Evolutionary conservation across 768 basidiomycete genomes (phyloP), one percentile per base, ranked within the genome.

Genomic region (Lactarius indigo): DNA sequence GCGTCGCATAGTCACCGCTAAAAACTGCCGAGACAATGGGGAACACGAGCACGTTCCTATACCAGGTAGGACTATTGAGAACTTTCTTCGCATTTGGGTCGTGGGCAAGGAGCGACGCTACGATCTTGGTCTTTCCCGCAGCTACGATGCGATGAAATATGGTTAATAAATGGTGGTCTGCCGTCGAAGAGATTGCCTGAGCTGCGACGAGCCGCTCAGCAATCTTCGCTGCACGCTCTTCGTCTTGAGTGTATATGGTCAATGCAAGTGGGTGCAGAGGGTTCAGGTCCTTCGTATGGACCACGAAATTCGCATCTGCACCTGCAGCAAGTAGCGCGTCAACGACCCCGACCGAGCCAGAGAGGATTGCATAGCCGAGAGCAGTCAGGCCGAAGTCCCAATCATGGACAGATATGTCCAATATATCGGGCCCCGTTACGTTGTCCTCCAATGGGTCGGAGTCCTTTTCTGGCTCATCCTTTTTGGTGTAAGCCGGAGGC

Each of bases 341-440:
- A 3, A 87, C 73, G 33, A 80, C 78, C 2, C 74, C 72, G 2
- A 80, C 64, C 1, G 83, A 82, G 1, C 79, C 83, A 28, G 77
- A 83, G 5, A 85, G 72, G 52, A 84, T 79, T 3, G 82, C 86
- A 70, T 84, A 84, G 31, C 76, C 76, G 31, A 87, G 77, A 2
- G 87, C 80, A 1, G 82, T 80, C 66, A 85, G 81, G 4, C 79
- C 78, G 63, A 83, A 80, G 71, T 87, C 87, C 87, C 86, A 89
- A 72, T 87, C 86, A 0, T 78, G 62, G 1, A 78, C 76, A 55
- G 86, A 78, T 67, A 87, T 70, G 54, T 85, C 82, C n/a, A 87
- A 76, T 37, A 88, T 75, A 64, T 87, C 86, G 0, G 84, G 84
- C 41, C 76, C 75, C 54, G 84, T 81, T 4, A 77, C 74, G 6